Conservation (phyloP, 2,329 filamentous ascomycete genomes). For the Corniculantispora saksenae region DNA sequence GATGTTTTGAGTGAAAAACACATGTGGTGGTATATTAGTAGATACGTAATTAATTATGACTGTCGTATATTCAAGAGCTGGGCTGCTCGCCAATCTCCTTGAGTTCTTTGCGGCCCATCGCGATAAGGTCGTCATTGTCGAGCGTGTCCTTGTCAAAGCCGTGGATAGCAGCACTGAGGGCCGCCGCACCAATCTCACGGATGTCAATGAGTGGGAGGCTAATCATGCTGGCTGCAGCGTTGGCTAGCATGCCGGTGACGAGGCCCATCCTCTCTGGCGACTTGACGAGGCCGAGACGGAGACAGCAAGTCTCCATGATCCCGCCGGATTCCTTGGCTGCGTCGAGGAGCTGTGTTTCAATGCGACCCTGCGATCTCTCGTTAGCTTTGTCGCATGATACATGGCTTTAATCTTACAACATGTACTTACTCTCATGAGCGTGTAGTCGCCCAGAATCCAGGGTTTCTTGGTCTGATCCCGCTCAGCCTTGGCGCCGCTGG, state of each 20-base stretch:
- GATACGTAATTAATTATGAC: neutral
- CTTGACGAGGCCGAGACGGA: constrained; percentile 46
- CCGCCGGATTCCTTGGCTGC: constrained; percentile 41
- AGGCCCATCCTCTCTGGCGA: constrained; percentile 9
- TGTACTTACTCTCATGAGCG: constrained; percentile 46
- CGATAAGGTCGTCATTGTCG: constrained; percentile 12
- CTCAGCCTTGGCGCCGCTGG: constrained; percentile 46
- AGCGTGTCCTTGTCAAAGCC: constrained; percentile 18
- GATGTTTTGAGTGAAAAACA: neutral
- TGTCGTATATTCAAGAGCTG: neutral
- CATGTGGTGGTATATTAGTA: neutral
- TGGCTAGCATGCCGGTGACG: neutral
- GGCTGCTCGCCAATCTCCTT: constrained; percentile 3
- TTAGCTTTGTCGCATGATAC: neutral
- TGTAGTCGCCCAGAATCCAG: constrained; percentile 42
- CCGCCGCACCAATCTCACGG: constrained; percentile 8
- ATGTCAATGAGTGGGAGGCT: constrained; percentile 14
- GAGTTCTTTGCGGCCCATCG: constrained; percentile 9
- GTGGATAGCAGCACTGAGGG: constrained; percentile 4
- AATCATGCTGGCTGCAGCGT: neutral
- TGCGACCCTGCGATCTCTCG: constrained; percentile 41
- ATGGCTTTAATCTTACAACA: neutral
- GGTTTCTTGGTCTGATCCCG: constrained; percentile 48
- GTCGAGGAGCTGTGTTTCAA: constrained; percentile 44
- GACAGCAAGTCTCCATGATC: constrained; percentile 39